phyloP scores from a whole-genome alignment of 352 stramenopile species.

The Pythium phragmitis region DNA sequence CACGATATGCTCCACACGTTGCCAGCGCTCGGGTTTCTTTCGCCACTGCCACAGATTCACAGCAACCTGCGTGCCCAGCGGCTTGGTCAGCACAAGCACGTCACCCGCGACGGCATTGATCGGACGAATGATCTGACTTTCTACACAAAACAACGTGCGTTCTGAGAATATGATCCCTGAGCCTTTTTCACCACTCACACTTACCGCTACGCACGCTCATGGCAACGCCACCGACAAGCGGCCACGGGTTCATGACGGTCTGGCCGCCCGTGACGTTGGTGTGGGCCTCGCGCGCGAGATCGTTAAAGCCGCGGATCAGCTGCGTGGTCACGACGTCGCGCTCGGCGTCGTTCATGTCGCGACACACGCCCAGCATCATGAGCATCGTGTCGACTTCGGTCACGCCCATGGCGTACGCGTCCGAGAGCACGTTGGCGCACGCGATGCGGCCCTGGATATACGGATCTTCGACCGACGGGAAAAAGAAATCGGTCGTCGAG shows the following conservation, averaged over 20 bases:
- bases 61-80: constrained; percentile 92
- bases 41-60: constrained; percentile 94
- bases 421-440: constrained; percentile 93
- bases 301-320: constrained; percentile 95
- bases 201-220: constrained; percentile 85
- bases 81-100: constrained; percentile 94
- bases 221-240: constrained; percentile 93
- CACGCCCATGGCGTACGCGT: constrained; percentile 94
- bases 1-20: constrained; percentile 69
- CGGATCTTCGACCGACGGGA: constrained; percentile 92
- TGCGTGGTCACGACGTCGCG: constrained; percentile 92
- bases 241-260: constrained; percentile 96
- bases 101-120: constrained; percentile 88
- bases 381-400: constrained; percentile 94
- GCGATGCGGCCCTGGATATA: constrained; percentile 93
- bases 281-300: constrained; percentile 78
- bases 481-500: constrained; percentile 96
- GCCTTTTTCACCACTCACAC: constrained; percentile 1
- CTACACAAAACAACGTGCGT: constrained; percentile 16
- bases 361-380: constrained; percentile 93
- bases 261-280: constrained; percentile 93
- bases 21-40: constrained; percentile 76
- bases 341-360: constrained; percentile 91
- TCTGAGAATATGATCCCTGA: too few relatives aligned
- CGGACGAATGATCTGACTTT: constrained; percentile 86